Evolutionary conservation across 78 protist genomes (phyloP).

Genomic region (Dictyostelium firmibasis): DNA sequence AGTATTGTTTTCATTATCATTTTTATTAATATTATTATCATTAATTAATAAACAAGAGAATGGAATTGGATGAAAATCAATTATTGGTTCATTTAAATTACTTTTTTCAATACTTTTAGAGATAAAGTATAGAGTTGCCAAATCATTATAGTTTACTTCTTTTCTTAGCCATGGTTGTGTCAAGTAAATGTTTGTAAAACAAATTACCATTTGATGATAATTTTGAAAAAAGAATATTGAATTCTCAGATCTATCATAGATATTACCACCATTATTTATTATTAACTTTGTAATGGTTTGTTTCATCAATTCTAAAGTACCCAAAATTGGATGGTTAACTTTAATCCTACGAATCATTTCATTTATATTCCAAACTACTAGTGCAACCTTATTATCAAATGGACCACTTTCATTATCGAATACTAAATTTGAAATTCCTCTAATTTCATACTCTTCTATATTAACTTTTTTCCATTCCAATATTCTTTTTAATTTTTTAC

Average conservation of each 20-base stretch:
- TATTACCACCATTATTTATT: neutral
- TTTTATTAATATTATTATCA: neutral
- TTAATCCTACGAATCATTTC: neutral
- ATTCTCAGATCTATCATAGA: neutral
- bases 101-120: neutral
- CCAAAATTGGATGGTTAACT: neutral
- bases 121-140: neutral
- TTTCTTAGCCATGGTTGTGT: neutral
- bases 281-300: neutral
- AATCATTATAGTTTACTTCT: neutral
- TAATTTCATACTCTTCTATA: neutral
- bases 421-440: neutral
- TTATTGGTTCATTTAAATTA: neutral
- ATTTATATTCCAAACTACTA: neutral
- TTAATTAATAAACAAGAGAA: neutral
- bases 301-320: neutral
- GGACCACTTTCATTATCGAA: neutral
- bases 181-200: neutral
- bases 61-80: neutral
- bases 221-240: neutral
- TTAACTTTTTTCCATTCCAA: neutral
- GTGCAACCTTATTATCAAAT: neutral
- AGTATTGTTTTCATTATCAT: too few relatives aligned
- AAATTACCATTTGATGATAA: constrained; percentile 1
- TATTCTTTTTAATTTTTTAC: neutral